Evolutionary conservation across 768 basidiomycete species (phyloP).

Genomic region (Trametes cinnabarina): DNA sequence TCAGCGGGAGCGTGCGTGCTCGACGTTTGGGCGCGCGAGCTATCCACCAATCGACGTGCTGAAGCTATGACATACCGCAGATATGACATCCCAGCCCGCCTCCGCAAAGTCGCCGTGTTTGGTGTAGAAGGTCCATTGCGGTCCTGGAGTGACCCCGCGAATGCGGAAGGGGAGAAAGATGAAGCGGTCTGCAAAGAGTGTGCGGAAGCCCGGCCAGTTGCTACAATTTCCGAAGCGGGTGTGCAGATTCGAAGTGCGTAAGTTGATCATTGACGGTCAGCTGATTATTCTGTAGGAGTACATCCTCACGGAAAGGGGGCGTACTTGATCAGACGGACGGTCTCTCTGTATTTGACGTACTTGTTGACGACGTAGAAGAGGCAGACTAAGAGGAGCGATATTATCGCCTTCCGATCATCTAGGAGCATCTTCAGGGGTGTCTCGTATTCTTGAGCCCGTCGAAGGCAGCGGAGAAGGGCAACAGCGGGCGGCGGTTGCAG

Average conservation of each 20-base stretch:
- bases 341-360: slow-evolving; percentile 17
- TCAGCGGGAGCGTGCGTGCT: too few species aligned
- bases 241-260: neutral
- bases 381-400: neutral
- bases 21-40: neutral
- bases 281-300: neutral
- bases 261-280: neutral
- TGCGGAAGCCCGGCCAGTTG: slow-evolving; percentile 21
- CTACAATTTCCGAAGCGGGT: neutral
- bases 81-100: slow-evolving; percentile 25
- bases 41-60: too few species aligned
- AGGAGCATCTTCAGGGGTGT: too few species aligned
- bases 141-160: slow-evolving; percentile 20
- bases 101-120: slow-evolving; percentile 26
- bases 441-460: too few species aligned
- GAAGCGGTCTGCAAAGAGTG: slow-evolving; percentile 16
- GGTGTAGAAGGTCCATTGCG: slow-evolving; percentile 17
- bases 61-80: slow-evolving; percentile 18
- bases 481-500: too few species aligned
- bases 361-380: slow-evolving; percentile 16
- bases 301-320: neutral
- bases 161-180: slow-evolving; percentile 22
- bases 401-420: too few species aligned
- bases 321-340: slow-evolving; percentile 22
- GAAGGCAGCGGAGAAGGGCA: too few species aligned